Percentiles rank a stretch among this genome's conserved stretches.
Evolutionary conservation across 2,329 filamentous ascomycete species (phyloP).

Genomic region (Exophiala sp.): DNA sequence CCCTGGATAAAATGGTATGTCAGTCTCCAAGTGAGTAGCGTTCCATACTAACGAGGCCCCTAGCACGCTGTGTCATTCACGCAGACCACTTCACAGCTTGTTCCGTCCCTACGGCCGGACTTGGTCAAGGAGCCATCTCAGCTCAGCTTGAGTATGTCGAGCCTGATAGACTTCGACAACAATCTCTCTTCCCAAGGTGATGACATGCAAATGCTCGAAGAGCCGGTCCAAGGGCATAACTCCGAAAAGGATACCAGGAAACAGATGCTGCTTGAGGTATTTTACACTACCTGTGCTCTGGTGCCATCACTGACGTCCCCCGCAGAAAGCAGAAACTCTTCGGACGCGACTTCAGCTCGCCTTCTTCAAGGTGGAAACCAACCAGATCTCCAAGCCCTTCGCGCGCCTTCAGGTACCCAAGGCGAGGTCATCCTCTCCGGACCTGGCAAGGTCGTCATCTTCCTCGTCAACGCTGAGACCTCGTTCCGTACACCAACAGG

Average conservation of each 20-base stretch:
- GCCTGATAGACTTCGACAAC: constrained; percentile 27
- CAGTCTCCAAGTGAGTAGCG: not conserved
- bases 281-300: not conserved
- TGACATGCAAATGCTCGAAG: constrained; percentile 29
- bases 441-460: constrained; percentile 6
- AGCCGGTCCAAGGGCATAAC: constrained; percentile 32
- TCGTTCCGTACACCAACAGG: not conserved
- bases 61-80: constrained; percentile 22
- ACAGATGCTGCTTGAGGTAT: constrained; percentile 24
- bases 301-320: not conserved
- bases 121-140: constrained; percentile 23
- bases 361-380: constrained; percentile 29
- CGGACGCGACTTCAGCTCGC: constrained; percentile 29
- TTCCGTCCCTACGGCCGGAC: constrained; percentile 15
- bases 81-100: constrained; percentile 22
- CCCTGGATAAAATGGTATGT: constrained; percentile 27
- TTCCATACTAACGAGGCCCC: not conserved
- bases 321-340: constrained; percentile 25
- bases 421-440: constrained; percentile 9
- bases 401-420: constrained; percentile 21
- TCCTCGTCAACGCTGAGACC: constrained; percentile 19
- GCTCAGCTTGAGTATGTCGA: constrained; percentile 27
- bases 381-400: constrained; percentile 27
- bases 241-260: constrained; percentile 21
- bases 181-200: constrained; percentile 22